Evolutionary conservation across 352 stramenopile genomes (phyloP), one percentile per base, ranked within the genome.

Genomic region (Achlya hypogyna): DNA sequence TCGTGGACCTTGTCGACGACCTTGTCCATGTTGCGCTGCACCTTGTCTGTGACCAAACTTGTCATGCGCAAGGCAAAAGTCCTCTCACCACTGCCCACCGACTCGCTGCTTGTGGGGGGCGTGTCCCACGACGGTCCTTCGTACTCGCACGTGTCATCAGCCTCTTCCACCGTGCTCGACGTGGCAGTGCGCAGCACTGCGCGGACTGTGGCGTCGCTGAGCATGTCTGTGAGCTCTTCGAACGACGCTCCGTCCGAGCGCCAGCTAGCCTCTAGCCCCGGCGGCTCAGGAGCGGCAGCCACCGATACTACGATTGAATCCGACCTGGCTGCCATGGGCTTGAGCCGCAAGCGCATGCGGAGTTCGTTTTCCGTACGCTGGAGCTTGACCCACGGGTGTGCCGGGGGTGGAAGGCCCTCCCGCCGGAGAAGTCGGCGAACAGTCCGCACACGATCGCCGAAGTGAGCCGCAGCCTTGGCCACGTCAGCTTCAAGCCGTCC

Each of bases 291-390:
- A 42, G 6, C n/a, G 2, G 38, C 38, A 10, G 2, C 12, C 38
- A 45, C 1, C 12, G 14, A 1, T 45, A 18, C 38, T 9, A n/a
- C 38, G 12, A 9, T 10, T 9, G 38, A 1, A 10, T 3, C 14
- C 38, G 8, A 56, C 25, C 10, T 56, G 10, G 49, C 2, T 1
- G 2, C 25, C 12, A 67, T 58, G 10, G 65, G 71, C 52, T 91
- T 93, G 28, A 93, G 59, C 2, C 74, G 70, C 34, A 94, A 70
- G 27, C 84, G 78, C 82, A 94, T 94, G 8, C 85, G 82, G n/a
- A 81, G 74, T 5, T 59, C 74, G 67, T 90, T 92, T 56, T 94
- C 85, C 40, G 73, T 76, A 0, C 78, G 84, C 45, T 80, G 74
- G 18, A 92, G 75, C 65, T 94, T 92, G 63, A 78, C 71, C 18